Base-by-base conservation (phyloP, 2,329 filamentous ascomycete genomes). In the Sporothrix euskadiensis region DNA sequence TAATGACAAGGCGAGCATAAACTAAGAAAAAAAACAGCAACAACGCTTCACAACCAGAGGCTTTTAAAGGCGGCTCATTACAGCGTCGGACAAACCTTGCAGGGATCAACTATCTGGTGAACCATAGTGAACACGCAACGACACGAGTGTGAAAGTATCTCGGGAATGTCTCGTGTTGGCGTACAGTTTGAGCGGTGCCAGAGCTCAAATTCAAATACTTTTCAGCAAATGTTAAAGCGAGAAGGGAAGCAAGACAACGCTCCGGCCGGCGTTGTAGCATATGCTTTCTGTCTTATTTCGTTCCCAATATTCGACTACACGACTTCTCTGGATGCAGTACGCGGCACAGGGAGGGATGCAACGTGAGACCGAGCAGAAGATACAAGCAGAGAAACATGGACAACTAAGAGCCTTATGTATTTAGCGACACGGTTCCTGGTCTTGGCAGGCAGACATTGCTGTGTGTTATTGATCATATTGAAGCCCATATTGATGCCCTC, bases 281-380 rank as follows among this genome's bases (percentile, higher is more conserved):
- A 8, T 22, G 16, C 5, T 14, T 61, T 35, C 7, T 35, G 7
- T 30, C n/a, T 6, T 22, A n/a, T 44, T 56, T 56, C 26, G 9
- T n/a, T 44, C 9, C 14, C 10, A n/a, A 6, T 65, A 22, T 65
- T 26, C 35, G 3, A 26, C 22, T 44, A 10, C 6, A n/a, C 16
- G 19, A 3, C 30, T 61, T 39, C 2, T 30, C 12, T 26, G 39
- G 9, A 3, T 47, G 39, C 22, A 14, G 8, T 47, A 65, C 61
- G 39, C 30, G 39, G 39, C n/a, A 47, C 47, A 39, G 39, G 61
- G 61, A 65, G 39, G 61, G 61, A 65, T 65, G 61, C 61, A 65
- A 65, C 39, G 39, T 65, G 61, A 26, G 61, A n/a, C 39, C 39
- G 61, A 22, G 22, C 0, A 61, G 14, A 16, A 39, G 30, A 35